These are phyloP conservation scores for Colletotrichum endophyticum DNA, from an alignment of 2,329 filamentous ascomycete species.

Conservation along the genomic window DNA sequence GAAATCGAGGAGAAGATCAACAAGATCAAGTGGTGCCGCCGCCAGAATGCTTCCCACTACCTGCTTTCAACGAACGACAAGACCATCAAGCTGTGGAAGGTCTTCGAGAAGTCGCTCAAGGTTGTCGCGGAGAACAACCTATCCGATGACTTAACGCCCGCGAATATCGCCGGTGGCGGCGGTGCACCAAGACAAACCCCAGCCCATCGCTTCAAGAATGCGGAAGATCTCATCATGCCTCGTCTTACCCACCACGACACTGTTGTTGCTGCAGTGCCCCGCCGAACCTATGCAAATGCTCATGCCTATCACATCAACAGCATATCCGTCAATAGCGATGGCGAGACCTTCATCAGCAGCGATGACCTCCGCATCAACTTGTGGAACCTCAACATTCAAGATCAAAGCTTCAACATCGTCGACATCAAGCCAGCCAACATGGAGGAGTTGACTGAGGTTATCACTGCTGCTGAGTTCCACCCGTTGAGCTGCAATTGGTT, in stretches of 20 bases:
- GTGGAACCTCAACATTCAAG: conserved; percentile 99
- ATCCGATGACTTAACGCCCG: conserved; percentile 88
- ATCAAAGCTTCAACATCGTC: conserved; percentile 99
- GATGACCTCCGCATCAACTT: conserved; percentile 97
- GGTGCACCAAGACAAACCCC: conserved; percentile 77
- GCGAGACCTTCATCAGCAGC: conserved; percentile 98
- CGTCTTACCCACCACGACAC: conserved; percentile 98
- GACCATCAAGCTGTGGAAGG: conserved; percentile 99
- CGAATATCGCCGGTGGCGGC: conserved; percentile 74
- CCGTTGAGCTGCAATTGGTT: conserved; percentile 99
- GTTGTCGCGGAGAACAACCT: conserved; percentile 99
- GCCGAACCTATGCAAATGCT: conserved; percentile 96
- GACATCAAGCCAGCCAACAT: conserved; percentile 99
- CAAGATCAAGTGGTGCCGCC: conserved; percentile 99
- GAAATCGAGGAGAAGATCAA: conserved; percentile 99
- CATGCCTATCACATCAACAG: conserved; percentile 99
- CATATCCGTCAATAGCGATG: conserved; percentile 99
- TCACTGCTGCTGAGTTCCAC: conserved; percentile 97
- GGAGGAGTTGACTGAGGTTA: conserved; percentile 98
- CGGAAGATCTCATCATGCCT: conserved; percentile 87
- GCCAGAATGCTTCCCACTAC: conserved; percentile 98
- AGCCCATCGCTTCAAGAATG: conserved; percentile 76
- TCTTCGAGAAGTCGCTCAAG: conserved; percentile 99
- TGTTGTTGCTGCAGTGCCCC: conserved; percentile 93
- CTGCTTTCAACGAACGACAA: conserved; percentile 99